These are phyloP conservation scores for Pythium apleroticum DNA, from an alignment of 352 stramenopile genomes.

Conservation along the genomic window DNA sequence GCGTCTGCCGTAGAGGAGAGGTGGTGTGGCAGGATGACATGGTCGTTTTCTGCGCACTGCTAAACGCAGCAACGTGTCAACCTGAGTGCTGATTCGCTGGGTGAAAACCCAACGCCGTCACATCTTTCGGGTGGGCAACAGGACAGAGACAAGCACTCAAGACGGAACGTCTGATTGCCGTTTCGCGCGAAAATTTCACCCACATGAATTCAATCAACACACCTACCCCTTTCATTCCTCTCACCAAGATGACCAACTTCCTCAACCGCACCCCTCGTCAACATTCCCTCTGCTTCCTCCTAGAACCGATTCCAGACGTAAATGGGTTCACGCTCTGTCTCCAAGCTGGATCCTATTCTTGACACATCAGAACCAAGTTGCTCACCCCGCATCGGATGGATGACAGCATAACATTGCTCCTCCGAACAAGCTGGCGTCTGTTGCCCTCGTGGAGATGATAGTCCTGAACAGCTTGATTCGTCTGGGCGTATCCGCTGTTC, in stretches of 20 bases:
- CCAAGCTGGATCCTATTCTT: not conserved
- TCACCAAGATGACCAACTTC: not conserved
- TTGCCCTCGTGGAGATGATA: not conserved
- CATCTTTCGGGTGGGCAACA: not conserved
- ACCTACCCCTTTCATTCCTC: not conserved
- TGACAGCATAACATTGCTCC: not conserved
- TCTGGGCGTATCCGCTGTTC: not conserved
- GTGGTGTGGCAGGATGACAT: not conserved
- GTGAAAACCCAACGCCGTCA: not conserved
- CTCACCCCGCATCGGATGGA: not conserved
- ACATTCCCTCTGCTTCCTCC: not conserved
- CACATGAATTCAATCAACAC: not conserved
- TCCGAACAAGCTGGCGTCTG: not conserved
- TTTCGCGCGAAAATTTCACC: constrained; percentile 3
- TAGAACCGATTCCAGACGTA: not conserved
- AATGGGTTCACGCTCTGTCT: not conserved
- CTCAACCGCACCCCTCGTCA: not conserved
- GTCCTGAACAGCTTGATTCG: not conserved
- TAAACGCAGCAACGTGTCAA: not conserved
- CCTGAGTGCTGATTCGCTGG: not conserved
- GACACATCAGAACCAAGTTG: not conserved
- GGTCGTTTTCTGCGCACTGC: not conserved
- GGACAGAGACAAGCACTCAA: not conserved
- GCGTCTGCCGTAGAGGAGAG: not conserved
- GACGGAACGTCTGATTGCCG: constrained; percentile 7